Conservation (phyloP, 352 stramenopile genomes). For the Phytophthora hibernalis region DNA sequence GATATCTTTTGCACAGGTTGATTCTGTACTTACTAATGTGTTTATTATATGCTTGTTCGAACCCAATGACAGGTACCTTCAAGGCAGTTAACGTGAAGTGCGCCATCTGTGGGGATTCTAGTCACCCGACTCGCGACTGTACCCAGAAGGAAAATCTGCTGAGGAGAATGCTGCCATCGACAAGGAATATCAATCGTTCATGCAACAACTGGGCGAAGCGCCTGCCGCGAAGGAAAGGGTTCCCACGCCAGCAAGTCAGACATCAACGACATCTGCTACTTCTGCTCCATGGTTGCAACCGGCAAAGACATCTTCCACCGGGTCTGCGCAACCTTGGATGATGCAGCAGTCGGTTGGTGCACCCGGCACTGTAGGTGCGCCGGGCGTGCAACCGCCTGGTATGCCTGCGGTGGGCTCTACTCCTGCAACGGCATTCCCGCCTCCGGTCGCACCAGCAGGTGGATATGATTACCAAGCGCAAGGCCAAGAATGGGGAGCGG, state of each 20-base stretch:
- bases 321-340: constrained; percentile 69
- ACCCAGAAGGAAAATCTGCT: constrained; percentile 83
- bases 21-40: neutral
- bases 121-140: constrained; percentile 98
- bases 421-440: constrained; percentile 60
- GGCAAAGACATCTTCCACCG: constrained; percentile 48
- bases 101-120: constrained; percentile 98
- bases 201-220: constrained; percentile 88
- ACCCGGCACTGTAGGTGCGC: constrained; percentile 34
- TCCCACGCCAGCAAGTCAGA: constrained; percentile 7
- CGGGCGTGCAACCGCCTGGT: constrained; percentile 30
- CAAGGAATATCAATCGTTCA: constrained; percentile 88
- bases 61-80: constrained; percentile 67
- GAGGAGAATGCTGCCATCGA: constrained; percentile 82
- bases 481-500: constrained; percentile 39
- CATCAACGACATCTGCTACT: constrained; percentile 22
- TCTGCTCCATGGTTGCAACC: constrained; percentile 79
- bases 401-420: constrained; percentile 43
- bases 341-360: constrained; percentile 53
- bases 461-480: constrained; percentile 49
- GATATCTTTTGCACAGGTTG: neutral
- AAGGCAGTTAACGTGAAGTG: constrained; percentile 94
- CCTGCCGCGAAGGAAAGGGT: constrained; percentile 51
- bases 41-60: constrained; percentile 42
- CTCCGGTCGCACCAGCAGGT: constrained; percentile 43